Base-by-base conservation (phyloP, 164 flowering plant species). In the Macadamia tetraphylla region DNA sequence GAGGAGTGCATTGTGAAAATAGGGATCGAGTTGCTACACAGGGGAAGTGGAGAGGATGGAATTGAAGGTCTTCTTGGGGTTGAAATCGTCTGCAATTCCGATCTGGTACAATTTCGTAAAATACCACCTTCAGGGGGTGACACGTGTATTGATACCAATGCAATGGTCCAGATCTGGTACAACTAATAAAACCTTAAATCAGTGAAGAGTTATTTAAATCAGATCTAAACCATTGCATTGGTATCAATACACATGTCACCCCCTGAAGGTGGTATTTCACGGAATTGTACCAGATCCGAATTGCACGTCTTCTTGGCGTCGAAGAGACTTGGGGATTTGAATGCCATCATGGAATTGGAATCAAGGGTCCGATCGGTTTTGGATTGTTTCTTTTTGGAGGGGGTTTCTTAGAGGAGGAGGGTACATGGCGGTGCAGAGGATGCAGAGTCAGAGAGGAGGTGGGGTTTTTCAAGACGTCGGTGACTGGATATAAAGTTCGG, bases 1-100 rank as follows among this genome's bases (percentile, higher is more conserved):
- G 63, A 90, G 85, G 46, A 90, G 74, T 9, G 91, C 64, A 73
- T 92, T 91, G 81, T 79, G 74, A 76, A 85, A 79, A 46, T 68
- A 79, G 53, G 61, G 30, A 68, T 79, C 78, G 7, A 70, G 64
- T 6, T 84, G 76, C 66, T 65, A 6, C 23, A 23, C 23, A 8
- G 74, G 5, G 63, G 77, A 52, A 63, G 79, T 30, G 70, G 80
- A 63, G 46, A 82, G 31, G 65, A 88, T 53, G 67, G 89, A 79
- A 55, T 78, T 78, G 78, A 81, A 81, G 49, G 71, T 40, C 58
- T 79, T 70, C 74, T 82, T 87, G 23, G 23, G 23, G 23, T 23
- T 23, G 23, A 23, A 23, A 23, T 23, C 23, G 0, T 23, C 23
- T 23, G 23, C 23, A 23, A 23, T 23, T 23, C 23, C 23, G 23